A percentile compares a stretch with the other conserved stretches of the same genome.
Evolutionary conservation across 495 filamentous ascomycete genomes (phyloP).

Genomic region (Podospora pseudocomata): DNA sequence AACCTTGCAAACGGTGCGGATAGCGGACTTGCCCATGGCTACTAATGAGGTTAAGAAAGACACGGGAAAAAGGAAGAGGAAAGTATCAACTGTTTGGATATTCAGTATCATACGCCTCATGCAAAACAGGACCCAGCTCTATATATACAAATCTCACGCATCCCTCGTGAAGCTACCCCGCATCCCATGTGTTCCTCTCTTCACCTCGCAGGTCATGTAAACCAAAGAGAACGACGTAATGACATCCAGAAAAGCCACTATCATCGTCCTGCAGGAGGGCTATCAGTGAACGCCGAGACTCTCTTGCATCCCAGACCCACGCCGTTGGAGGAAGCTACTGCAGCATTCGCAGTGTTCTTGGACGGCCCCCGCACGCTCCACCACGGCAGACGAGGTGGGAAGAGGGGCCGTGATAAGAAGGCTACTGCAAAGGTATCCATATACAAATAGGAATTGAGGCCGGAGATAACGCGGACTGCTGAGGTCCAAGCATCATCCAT

Average conservation of each 20-base stretch:
- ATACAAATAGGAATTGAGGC: not conserved
- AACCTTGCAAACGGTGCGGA: slow-evolving; percentile 74
- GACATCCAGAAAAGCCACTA: not conserved
- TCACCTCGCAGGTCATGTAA: not conserved
- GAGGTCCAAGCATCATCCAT: not conserved
- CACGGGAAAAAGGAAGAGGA: not conserved
- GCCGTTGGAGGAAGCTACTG: not conserved
- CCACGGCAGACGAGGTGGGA: not conserved
- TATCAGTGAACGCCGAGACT: not conserved
- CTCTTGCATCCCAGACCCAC: not conserved
- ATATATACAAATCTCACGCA: not conserved
- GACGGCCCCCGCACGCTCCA: not conserved
- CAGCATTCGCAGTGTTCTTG: not conserved
- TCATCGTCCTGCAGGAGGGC: not conserved
- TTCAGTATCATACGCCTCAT: too few species aligned
- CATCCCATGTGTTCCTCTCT: not conserved
- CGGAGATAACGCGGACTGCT: not conserved
- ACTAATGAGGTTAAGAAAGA: not conserved
- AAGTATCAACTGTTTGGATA: too few species aligned
- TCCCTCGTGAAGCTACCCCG: not conserved
- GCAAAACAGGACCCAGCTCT: not conserved
- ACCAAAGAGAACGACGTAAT: slow-evolving; percentile 4
- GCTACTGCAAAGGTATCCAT: not conserved
- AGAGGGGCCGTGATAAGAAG: not conserved
- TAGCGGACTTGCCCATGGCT: slow-evolving; percentile 37